Conservation (phyloP, 2,329 filamentous ascomycete genomes). For the Plenodomus lindquistii region DNA sequence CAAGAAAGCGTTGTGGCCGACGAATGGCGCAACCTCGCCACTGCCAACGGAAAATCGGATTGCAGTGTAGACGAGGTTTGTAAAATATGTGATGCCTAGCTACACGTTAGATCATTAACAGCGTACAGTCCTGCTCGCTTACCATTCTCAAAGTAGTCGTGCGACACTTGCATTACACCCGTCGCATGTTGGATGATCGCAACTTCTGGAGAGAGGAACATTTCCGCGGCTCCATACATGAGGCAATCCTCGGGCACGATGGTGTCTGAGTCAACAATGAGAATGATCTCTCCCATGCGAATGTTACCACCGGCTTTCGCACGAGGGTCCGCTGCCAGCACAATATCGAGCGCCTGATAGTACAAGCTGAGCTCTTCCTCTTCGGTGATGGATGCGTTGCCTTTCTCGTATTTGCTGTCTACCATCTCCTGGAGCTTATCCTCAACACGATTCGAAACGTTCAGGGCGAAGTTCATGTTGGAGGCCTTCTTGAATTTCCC, state of each 20-base stretch:
- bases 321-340: constrained; percentile 69
- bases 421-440: constrained; percentile 61
- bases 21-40: constrained; percentile 73
- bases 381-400: constrained; percentile 29
- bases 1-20: constrained; percentile 75
- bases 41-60: constrained; percentile 70
- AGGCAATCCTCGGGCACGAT: constrained; percentile 68
- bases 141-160: constrained; percentile 70
- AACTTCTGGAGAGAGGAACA: constrained; percentile 77
- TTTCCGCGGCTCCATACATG: constrained; percentile 77
- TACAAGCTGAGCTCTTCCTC: constrained; percentile 39
- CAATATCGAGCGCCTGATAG: constrained; percentile 57
- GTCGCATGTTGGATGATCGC: constrained; percentile 76
- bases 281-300: constrained; percentile 78
- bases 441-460: constrained; percentile 64
- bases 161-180: constrained; percentile 69
- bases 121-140: not conserved
- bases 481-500: constrained; percentile 54
- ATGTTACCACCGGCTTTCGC: constrained; percentile 80
- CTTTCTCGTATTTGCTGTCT: constrained; percentile 23
- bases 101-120: not conserved
- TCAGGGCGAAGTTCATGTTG: constrained; percentile 73
- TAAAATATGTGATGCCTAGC: constrained; percentile 71
- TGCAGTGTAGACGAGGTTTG: constrained; percentile 72
- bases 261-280: constrained; percentile 54